Evolutionary conservation across 176 grass and related monocot species (phyloP).

Genomic region (Oryza nivara): DNA sequence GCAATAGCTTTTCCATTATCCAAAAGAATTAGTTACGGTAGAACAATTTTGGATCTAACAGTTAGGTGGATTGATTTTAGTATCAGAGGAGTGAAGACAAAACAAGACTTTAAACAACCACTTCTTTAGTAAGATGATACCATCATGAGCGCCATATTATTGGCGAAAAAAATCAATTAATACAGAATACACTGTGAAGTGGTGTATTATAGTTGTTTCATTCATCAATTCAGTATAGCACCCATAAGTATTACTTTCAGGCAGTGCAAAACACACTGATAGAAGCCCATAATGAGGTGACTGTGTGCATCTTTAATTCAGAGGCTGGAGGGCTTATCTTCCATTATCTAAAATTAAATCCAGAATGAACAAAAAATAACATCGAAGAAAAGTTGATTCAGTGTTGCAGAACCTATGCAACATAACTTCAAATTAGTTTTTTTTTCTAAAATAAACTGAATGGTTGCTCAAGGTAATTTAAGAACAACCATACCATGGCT

Average conservation of each 20-base stretch:
- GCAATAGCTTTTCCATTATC: background rate
- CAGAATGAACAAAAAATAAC: background rate
- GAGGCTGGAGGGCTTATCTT: background rate
- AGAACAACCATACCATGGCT: constrained; percentile 1
- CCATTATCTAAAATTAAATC: background rate
- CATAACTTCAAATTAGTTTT: background rate
- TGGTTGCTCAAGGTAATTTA: background rate
- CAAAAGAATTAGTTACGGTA: too few species aligned
- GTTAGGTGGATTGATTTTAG: background rate
- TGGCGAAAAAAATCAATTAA: background rate
- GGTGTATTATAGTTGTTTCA: background rate
- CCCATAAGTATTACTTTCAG: constrained; percentile 9
- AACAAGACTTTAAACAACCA: constrained; percentile 2
- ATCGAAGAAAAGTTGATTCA: background rate
- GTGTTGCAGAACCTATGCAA: constrained; percentile 13
- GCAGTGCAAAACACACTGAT: background rate
- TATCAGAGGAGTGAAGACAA: background rate
- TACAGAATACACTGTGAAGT: background rate
- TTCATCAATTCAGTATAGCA: background rate
- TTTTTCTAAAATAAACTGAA: background rate
- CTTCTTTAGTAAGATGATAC: constrained; percentile 17
- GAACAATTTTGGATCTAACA: background rate
- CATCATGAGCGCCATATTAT: background rate
- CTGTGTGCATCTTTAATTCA: background rate
- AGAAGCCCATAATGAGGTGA: background rate